These are phyloP conservation scores for Mycena rosella DNA, from an alignment of 768 basidiomycete species.

Conservation along the genomic window DNA sequence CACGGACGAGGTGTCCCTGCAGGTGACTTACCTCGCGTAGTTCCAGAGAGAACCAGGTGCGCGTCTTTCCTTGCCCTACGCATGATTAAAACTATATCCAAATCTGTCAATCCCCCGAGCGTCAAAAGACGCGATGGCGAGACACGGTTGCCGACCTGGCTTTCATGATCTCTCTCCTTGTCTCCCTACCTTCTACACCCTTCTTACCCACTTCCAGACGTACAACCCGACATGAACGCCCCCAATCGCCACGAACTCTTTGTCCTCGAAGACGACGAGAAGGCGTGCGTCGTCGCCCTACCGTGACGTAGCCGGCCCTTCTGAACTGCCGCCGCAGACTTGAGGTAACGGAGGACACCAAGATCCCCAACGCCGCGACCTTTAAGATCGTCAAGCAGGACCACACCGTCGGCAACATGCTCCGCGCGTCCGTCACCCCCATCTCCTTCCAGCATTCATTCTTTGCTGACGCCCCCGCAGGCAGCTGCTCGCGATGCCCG, in stretches of 20 bases:
- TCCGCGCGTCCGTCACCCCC: slow-evolving; percentile 80
- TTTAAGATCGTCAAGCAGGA: slow-evolving; percentile 97
- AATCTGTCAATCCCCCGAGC: slow-evolving; percentile 72
- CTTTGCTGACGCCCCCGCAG: slow-evolving; percentile 53
- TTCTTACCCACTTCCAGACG: slow-evolving; percentile 19
- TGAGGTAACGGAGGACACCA: slow-evolving; percentile 94
- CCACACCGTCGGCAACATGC: slow-evolving; percentile 96
- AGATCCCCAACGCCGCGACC: slow-evolving; percentile 97
- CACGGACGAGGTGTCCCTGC: neutral
- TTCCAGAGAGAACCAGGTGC: slow-evolving; percentile 8
- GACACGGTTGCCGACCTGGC: slow-evolving; percentile 39
- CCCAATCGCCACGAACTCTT: slow-evolving; percentile 94
- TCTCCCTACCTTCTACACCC: neutral
- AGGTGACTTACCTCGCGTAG: slow-evolving; percentile 4
- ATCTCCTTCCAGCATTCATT: neutral
- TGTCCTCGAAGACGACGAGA: slow-evolving; percentile 94
- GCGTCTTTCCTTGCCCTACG: neutral
- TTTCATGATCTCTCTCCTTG: slow-evolving; percentile 34
- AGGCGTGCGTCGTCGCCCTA: slow-evolving; percentile 73
- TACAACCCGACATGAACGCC: slow-evolving; percentile 78
- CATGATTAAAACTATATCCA: slow-evolving; percentile 50
- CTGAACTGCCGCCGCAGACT: slow-evolving; percentile 64
- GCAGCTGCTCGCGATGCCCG: slow-evolving; percentile 89
- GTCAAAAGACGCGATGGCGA: slow-evolving; percentile 44
- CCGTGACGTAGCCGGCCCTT: slow-evolving; percentile 13